Percentiles rank a stretch among this genome's conserved stretches.
phyloP scores from a whole-genome alignment of 2,329 filamentous ascomycete genomes.

The Ceratocystis alfenasii region DNA sequence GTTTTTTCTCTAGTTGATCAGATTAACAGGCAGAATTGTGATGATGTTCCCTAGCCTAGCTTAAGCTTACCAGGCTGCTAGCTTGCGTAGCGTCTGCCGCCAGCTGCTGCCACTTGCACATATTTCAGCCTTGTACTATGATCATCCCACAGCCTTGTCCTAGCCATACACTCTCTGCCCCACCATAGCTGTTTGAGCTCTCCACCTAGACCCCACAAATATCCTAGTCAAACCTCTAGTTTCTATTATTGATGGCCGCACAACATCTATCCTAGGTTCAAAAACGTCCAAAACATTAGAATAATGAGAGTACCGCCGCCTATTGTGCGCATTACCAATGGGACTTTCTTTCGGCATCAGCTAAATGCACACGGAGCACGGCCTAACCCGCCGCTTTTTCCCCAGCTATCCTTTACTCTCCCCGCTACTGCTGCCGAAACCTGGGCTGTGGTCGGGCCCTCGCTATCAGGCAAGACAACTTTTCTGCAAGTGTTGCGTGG shows the following conservation, averaged over 20 bases:
- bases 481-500: slow-evolving; percentile 71
- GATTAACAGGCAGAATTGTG: not conserved
- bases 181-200: not conserved
- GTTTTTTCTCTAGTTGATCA: not conserved
- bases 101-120: not conserved
- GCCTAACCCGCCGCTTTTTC: slow-evolving; percentile 62
- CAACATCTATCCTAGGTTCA: no score
- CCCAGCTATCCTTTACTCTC: slow-evolving; percentile 56
- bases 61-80: slow-evolving; percentile 1
- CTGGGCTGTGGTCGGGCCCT: slow-evolving; percentile 78
- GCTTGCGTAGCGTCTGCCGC: not conserved
- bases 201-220: not conserved
- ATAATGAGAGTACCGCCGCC: slow-evolving; percentile 34
- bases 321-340: slow-evolving; percentile 61
- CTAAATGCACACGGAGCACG: slow-evolving; percentile 41
- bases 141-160: slow-evolving; percentile 2
- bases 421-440: slow-evolving; percentile 48
- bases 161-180: not conserved
- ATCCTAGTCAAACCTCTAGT: not conserved
- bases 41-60: slow-evolving; percentile 1
- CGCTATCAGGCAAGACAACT: slow-evolving; percentile 65
- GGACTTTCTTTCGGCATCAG: slow-evolving; percentile 71
- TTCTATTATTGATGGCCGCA: no score
- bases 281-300: not conserved
- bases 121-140: not conserved